Conservation (phyloP, 768 basidiomycete genomes). For the Phaeolepiota aurea region DNA sequence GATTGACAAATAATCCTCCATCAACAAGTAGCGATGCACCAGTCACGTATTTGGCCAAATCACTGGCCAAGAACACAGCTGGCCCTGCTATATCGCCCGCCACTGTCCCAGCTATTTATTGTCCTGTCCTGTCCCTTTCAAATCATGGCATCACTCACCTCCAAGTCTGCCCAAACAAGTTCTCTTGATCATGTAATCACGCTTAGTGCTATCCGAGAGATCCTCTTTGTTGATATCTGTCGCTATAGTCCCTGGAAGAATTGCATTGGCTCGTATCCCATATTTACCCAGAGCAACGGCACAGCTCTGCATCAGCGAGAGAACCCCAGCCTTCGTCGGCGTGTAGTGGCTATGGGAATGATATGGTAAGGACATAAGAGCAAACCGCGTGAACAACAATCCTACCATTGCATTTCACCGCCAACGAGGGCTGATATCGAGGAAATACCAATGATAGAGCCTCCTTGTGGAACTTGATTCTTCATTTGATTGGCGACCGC, state of each 20-base stretch:
- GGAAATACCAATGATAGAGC: slow-evolving; percentile 67
- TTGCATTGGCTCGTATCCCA: slow-evolving; percentile 62
- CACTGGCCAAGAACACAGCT: slow-evolving; percentile 65
- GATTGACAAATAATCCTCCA: slow-evolving; percentile 68
- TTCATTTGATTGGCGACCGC: slow-evolving; percentile 74
- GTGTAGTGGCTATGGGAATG: slow-evolving; percentile 51
- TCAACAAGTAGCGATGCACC: slow-evolving; percentile 61
- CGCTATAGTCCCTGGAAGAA: slow-evolving; percentile 71
- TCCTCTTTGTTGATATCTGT: slow-evolving; percentile 77
- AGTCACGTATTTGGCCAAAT: slow-evolving; percentile 63
- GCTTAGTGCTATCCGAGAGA: slow-evolving; percentile 48
- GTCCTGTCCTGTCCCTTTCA: too few relatives aligned
- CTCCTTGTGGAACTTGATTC: slow-evolving; percentile 57
- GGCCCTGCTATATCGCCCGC: slow-evolving; percentile 73
- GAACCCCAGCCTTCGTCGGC: slow-evolving; percentile 72
- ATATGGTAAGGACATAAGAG: background rate
- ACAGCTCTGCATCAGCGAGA: slow-evolving; percentile 73
- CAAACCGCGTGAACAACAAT: background rate
- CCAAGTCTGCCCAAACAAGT: slow-evolving; percentile 64
- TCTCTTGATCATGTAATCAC: slow-evolving; percentile 54
- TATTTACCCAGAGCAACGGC: slow-evolving; percentile 73
- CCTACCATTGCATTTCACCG: slow-evolving; percentile 59
- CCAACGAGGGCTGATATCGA: slow-evolving; percentile 78
- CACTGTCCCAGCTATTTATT: slow-evolving; percentile 17
- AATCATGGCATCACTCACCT: slow-evolving; percentile 21